Evolutionary conservation across 495 filamentous ascomycete species (phyloP), one percentile per base, ranked within the genome.

Genomic region (Daldinia decipiens): DNA sequence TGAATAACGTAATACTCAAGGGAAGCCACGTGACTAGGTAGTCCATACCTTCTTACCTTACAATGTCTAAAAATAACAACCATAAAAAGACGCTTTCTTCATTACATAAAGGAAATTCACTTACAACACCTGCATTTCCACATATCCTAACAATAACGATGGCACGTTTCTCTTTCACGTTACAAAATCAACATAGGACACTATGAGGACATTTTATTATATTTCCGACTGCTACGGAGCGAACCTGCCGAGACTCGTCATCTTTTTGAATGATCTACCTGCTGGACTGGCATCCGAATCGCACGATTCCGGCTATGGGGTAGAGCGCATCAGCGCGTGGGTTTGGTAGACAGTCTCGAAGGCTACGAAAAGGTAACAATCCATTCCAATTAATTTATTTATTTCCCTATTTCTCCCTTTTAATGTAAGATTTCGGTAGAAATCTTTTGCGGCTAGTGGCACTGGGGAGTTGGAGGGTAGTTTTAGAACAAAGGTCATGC

Each of bases 311-410:
- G 69, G 64, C 52, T 61, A 51, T 53, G 62, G 58, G 58, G 6
- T 26, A 55, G 52, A 71, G 59, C 68, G 72, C 43, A 59, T 62
- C 58, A 72, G 53, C 65, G 56, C 62, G 54, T 68, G 64, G 26
- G 43, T 43, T 59, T 39, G 19, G 32, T 50, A 1, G 31, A 53
- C 13, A 43, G 55, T 4, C 17, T 17, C 26, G 8, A 59, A 19
- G 36, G 56, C 11, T 53, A 62, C 27, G 62, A 61, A 29, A 59
- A 75, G 53, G 73, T 74, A 75, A 73, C 73, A 58, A 75, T 77
- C 73, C 73, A 73, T 73, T 51, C 51, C 64, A 69, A 58, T 73
- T 77, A 72, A 77, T 75, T 31, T 73, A 75, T 69, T 65, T 65
- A 60, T 47, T 26, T 43, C 39, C 36, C 31, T 45, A 13, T 72